A percentile compares a stretch with the other conserved stretches of the same genome.
phyloP scores from a whole-genome alignment of 441 rosid genomes.

The Erodium moschatum region DNA sequence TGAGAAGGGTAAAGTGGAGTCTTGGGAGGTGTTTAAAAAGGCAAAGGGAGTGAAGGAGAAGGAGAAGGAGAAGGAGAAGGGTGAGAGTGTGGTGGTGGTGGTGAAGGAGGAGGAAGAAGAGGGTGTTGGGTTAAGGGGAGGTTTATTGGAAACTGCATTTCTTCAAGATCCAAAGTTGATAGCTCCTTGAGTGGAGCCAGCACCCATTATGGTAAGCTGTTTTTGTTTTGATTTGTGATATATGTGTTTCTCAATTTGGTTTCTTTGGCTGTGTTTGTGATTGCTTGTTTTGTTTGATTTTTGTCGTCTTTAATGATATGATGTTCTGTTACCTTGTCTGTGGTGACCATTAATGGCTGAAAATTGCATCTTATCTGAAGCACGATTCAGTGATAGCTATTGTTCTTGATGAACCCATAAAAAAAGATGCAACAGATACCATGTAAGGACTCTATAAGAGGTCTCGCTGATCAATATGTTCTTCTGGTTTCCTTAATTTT shows the following conservation, averaged over 20 bases:
- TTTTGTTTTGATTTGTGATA: no score
- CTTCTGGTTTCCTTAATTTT: neutral
- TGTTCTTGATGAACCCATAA: neutral
- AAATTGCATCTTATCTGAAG: neutral
- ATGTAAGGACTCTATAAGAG: neutral
- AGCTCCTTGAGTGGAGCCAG: constrained; percentile 58
- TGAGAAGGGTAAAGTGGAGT: constrained; percentile 27
- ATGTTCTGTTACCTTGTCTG: neutral
- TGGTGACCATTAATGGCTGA: neutral
- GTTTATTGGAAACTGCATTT: constrained; percentile 58
- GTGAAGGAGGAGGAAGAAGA: constrained; percentile 18
- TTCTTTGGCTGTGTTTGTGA: neutral
- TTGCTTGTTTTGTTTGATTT: neutral
- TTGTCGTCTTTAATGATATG: neutral
- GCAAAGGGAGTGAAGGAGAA: constrained; percentile 18
- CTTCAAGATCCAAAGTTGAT: constrained; percentile 91
- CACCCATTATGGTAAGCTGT: no score
- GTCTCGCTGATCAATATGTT: neutral
- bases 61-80: constrained; percentile 33
- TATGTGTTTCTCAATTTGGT: neutral
- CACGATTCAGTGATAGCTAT: neutral
- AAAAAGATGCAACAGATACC: neutral
- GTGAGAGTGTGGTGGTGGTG: neutral
- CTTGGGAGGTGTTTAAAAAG: constrained; percentile 34
- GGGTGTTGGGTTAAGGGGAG: constrained; percentile 70